Evolutionary conservation across 768 basidiomycete genomes (phyloP).

Genomic region (Favolaschia claudopus): DNA sequence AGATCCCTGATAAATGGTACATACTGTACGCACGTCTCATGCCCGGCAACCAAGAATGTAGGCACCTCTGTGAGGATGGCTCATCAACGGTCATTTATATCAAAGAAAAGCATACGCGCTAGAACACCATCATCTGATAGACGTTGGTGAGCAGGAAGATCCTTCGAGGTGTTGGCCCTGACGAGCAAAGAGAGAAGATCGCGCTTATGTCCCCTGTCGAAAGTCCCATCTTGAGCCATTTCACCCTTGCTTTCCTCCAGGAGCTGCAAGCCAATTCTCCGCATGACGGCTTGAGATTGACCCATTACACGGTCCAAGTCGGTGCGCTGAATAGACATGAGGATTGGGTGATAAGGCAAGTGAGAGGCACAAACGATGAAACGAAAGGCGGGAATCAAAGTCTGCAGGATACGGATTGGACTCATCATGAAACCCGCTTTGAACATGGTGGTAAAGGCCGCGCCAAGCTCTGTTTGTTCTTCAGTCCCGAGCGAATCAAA

Average conservation of each 20-base stretch:
- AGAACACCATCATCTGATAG: conserved; percentile 22
- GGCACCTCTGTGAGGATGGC: conserved; percentile 54
- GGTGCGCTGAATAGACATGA: conserved; percentile 35
- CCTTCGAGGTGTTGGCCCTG: conserved; percentile 55
- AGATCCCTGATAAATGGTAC: too few species aligned
- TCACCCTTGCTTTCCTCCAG: neutral
- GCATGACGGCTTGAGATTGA: conserved; percentile 31
- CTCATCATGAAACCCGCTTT: conserved; percentile 39
- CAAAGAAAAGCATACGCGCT: conserved; percentile 1
- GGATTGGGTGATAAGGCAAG: neutral
- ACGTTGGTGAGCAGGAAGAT: conserved; percentile 45
- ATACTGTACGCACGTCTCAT: conserved; percentile 56
- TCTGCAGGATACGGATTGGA: conserved; percentile 32
- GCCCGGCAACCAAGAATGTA: conserved; percentile 67
- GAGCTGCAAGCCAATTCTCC: neutral
- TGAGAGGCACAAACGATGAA: conserved; percentile 35
- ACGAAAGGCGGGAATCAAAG: conserved; percentile 39
- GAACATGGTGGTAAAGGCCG: neutral
- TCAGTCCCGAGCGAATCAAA: neutral
- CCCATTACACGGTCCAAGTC: conserved; percentile 37
- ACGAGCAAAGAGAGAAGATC: conserved; percentile 56
- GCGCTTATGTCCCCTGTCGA: conserved; percentile 16
- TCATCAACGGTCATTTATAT: neutral
- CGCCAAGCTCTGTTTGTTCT: neutral
- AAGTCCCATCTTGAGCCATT: conserved; percentile 2